Conservation (phyloP, 495 filamentous ascomycete species). For the Hypoxylon lienhwacheense region DNA sequence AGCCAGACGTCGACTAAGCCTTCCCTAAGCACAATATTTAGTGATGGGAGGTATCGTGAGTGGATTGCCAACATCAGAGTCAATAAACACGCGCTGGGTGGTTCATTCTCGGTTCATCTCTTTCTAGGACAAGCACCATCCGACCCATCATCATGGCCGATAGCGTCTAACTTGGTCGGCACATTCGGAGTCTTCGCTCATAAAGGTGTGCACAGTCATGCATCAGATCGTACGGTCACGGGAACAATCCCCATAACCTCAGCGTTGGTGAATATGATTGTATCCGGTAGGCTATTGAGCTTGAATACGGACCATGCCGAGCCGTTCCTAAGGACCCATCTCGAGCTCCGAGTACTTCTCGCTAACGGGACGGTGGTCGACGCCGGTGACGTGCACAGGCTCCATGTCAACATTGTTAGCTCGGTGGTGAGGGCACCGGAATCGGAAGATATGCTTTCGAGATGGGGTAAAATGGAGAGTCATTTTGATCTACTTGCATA, state of each 20-base stretch:
- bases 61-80: conserved; percentile 65
- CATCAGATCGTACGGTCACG: conserved; percentile 40
- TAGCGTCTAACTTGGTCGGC: conserved; percentile 53
- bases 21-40: conserved; percentile 30
- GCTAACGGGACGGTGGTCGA: conserved; percentile 35
- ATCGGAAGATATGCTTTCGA: conserved; percentile 45
- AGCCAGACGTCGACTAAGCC: conserved; percentile 21
- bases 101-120: conserved; percentile 60
- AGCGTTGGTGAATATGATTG: conserved; percentile 49
- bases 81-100: conserved; percentile 56
- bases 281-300: conserved; percentile 42
- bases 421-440: conserved; percentile 43
- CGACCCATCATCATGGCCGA: conserved; percentile 47
- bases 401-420: conserved; percentile 47
- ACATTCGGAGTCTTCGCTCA: conserved; percentile 57
- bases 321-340: conserved; percentile 47
- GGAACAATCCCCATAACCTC: conserved; percentile 62
- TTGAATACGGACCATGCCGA: conserved; percentile 47
- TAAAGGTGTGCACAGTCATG: conserved; percentile 18
- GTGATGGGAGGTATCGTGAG: conserved; percentile 48
- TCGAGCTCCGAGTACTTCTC: conserved; percentile 46
- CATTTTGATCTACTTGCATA: conserved; percentile 37
- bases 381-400: conserved; percentile 29
- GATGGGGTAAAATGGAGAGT: conserved; percentile 43
- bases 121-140: conserved; percentile 57